Base-by-base conservation (phyloP, 371 early-diverging fungal genomes). In the Rhizopus stolonifer region DNA sequence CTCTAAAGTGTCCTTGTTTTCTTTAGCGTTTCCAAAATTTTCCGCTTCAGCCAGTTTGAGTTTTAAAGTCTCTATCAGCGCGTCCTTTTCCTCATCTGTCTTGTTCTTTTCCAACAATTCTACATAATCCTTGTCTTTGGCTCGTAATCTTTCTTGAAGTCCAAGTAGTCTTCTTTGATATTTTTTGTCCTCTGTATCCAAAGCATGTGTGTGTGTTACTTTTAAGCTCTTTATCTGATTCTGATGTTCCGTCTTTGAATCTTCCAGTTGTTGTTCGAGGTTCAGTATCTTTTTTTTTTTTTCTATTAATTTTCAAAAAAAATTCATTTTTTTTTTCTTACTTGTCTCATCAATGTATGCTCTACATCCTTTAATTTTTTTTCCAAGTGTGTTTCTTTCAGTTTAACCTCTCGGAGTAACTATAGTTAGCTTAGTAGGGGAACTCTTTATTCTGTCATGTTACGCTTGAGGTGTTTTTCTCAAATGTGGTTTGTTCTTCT, bases 381-480 rank as follows among this genome's bases (percentile, higher is more conserved):
- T 21, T 70, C 70, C 17, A 58, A 22, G 3, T 58, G 24, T 0
- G 49, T 24, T 46, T 70, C 70, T 42, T 66, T 70, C 36, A 63
- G 22, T 38, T 64, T 70, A 9, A 66, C 58, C 54, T 70, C 67
- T 39, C 56, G 55, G 24, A 70, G 55, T 34, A 70, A 43, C 70
- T 70, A 54, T 14, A 4, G 31, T 29, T 4, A 29, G 31, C 31
- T 29, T 29, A 29, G 31, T 29, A 29, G n/a, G n/a, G n/a, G n/a
- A n/a, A n/a, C n/a, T 29, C 31, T 29, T 29, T 29, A 4, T 29
- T 4, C 31, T 29, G 7, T 29, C 31, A 10, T 4, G 4, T 60
- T 66, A 70, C 70, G 46, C 67, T 70, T 7, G 56, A 34, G 8
- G 58, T 66, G 29, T 66, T 66, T 25, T 58, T 63, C 19, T 70